Evolutionary conservation across 2,329 filamentous ascomycete species (phyloP).

Genomic region (Triangularia verruculosa): DNA sequence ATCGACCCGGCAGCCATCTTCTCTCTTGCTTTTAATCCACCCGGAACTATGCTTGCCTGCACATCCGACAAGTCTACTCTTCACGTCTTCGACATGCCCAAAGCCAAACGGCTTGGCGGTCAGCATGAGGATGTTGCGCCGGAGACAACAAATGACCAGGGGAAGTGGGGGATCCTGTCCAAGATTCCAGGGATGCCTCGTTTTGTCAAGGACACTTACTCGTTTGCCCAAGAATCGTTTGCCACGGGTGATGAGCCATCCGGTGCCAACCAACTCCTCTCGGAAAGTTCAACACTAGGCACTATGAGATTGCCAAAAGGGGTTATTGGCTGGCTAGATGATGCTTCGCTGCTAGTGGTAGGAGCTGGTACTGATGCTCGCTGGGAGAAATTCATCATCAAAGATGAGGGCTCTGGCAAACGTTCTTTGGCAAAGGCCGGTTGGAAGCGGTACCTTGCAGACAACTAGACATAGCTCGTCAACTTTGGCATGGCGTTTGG

Average conservation of each 20-base stretch:
- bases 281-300: constrained; percentile 46
- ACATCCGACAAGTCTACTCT: constrained; percentile 96
- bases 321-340: constrained; percentile 77
- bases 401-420: constrained; percentile 65
- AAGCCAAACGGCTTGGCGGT: constrained; percentile 43
- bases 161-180: constrained; percentile 83
- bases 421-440: constrained; percentile 67
- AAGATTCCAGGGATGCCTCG: constrained; percentile 82
- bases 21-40: constrained; percentile 83
- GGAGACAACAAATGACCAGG: constrained; percentile 49
- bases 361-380: constrained; percentile 76
- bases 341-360: constrained; percentile 70
- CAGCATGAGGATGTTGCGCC: constrained; percentile 22
- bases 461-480: not conserved
- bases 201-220: constrained; percentile 86
- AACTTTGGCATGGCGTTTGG: constrained; percentile 3
- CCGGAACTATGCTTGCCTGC: constrained; percentile 75
- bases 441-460: constrained; percentile 66
- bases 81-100: constrained; percentile 84
- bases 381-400: constrained; percentile 83
- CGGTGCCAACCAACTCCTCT: constrained; percentile 43
- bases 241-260: constrained; percentile 73
- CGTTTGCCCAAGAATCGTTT: constrained; percentile 76
- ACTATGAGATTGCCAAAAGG: constrained; percentile 70
- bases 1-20: constrained; percentile 86